Evolutionary conservation across 2,329 filamentous ascomycete species (phyloP).

Genomic region (Penicillium sp.): DNA sequence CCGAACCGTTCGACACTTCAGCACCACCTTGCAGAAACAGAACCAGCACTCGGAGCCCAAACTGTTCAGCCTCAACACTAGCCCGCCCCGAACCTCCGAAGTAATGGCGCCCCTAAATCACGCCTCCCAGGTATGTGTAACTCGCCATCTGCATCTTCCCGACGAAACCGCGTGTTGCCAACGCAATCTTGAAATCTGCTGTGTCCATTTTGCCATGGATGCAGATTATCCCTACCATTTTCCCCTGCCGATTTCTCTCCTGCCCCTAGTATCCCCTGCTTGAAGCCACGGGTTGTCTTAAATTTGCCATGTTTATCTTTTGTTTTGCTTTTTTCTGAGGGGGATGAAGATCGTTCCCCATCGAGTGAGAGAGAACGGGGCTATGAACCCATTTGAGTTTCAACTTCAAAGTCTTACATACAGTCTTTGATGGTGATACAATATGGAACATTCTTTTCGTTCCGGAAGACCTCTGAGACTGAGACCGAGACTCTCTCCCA

Average conservation of each 20-base stretch:
- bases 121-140: slow-evolving; percentile 25
- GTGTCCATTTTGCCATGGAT: slow-evolving; percentile 9
- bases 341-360: neutral
- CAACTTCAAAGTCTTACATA: slow-evolving; percentile 3
- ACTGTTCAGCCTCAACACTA: slow-evolving; percentile 1
- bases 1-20: slow-evolving; percentile 2
- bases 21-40: too few relatives aligned
- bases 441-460: slow-evolving; percentile 8
- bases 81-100: neutral
- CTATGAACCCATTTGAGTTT: slow-evolving; percentile 6
- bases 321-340: neutral
- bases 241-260: neutral
- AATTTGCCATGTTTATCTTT: slow-evolving; percentile 1
- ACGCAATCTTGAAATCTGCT: neutral
- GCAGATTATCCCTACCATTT: neutral
- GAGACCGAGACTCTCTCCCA: neutral
- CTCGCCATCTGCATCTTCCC: slow-evolving; percentile 10
- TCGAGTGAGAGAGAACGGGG: neutral
- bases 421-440: neutral
- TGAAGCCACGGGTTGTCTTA: neutral
- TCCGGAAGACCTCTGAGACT: neutral
- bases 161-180: slow-evolving; percentile 8
- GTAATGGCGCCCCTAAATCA: slow-evolving; percentile 30
- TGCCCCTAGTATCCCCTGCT: neutral
- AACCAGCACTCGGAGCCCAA: neutral